Base-by-base conservation (phyloP, 2,329 filamentous ascomycete genomes). In the Leptographium procerum region DNA sequence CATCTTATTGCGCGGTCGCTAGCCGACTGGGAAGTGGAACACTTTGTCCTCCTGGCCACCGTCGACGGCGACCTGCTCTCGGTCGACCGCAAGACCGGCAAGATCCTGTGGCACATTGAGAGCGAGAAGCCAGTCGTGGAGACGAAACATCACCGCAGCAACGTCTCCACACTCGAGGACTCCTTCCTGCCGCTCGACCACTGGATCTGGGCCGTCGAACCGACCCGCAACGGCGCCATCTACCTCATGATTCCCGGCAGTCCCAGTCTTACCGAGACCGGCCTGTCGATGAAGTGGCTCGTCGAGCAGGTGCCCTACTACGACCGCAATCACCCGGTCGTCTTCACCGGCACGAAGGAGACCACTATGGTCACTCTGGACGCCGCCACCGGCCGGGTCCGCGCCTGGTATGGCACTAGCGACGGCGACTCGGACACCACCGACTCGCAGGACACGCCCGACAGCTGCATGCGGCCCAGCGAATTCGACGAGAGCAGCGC, bases 21-120 rank as follows among this genome's bases (percentile, higher is more conserved):
- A 83, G 87, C 91, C 83, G 92, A 96, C 78, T 97, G 92, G 92
- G 90, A 96, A 88, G 91, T 96, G 77, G 92, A 97, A 89, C 91
- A 97, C 80, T 95, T 96, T 83, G 89, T 97, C 77, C 89, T 99
- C 80, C 81, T 99, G 88, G 92, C 94, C 89, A 97, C 94, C 83
- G 89, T 97, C 84, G 91, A 97, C 80, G 94, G 94, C 80, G 89
- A 90, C 71, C 84, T 97, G 68, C 89, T 96, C 76, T 91, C 92
- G 71, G 85, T 85, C 72, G 90, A 96, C 76, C 84, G 94, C 68
- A 88, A 86, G 70, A 94, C 88, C 56, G 94, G 94, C 66, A 81
- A 86, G 63, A 81, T 87, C 66, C 87, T 86, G 69, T 97, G 94
- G 94, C 86, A 88, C 68, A 80, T 96, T 61, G 84, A 90, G 71